These are phyloP conservation scores for Aeschynomene evenia DNA, from an alignment of 306 rosid species.

Conservation along the genomic window DNA sequence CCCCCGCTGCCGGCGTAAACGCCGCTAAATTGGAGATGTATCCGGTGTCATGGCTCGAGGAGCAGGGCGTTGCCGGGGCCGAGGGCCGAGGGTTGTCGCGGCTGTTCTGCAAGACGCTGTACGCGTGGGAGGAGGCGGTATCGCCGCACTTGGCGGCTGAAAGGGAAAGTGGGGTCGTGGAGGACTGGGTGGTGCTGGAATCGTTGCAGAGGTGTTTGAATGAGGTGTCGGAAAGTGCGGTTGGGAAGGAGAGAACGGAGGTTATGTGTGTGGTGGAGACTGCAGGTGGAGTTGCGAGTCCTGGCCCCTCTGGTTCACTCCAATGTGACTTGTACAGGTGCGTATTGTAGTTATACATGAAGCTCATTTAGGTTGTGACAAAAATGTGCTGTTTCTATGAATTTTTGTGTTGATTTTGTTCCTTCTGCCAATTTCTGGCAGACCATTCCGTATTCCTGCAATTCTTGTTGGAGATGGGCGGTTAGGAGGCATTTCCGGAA, in stretches of 20 bases:
- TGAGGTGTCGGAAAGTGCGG: constrained; percentile 36
- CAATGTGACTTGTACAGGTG: constrained; percentile 94
- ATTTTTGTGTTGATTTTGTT: not conserved
- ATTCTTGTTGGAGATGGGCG: constrained; percentile 92
- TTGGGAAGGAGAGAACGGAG: constrained; percentile 36
- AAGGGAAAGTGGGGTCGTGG: constrained; percentile 62
- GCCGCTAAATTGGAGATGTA: not conserved
- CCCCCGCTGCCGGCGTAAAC: constrained; percentile 27
- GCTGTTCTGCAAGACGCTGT: constrained; percentile 78
- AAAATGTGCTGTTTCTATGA: not conserved
- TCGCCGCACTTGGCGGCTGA: constrained; percentile 88
- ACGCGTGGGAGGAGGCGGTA: constrained; percentile 81
- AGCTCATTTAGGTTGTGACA: too few species aligned
- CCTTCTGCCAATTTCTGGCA: constrained; percentile 36
- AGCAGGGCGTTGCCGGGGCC: not conserved
- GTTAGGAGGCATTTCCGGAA: constrained; percentile 91
- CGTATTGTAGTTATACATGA: too few species aligned
- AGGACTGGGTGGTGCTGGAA: constrained; percentile 56
- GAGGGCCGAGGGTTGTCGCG: constrained; percentile 33
- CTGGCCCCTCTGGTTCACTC: constrained; percentile 90
- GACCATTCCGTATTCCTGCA: constrained; percentile 88
- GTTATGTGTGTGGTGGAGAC: constrained; percentile 78
- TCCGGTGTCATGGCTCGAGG: not conserved
- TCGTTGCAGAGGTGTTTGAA: constrained; percentile 50
- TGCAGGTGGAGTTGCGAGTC: constrained; percentile 94